These are phyloP conservation scores for Botrytis hyacinthi DNA, from an alignment of 2,329 filamentous ascomycete genomes.

Conservation along the genomic window DNA sequence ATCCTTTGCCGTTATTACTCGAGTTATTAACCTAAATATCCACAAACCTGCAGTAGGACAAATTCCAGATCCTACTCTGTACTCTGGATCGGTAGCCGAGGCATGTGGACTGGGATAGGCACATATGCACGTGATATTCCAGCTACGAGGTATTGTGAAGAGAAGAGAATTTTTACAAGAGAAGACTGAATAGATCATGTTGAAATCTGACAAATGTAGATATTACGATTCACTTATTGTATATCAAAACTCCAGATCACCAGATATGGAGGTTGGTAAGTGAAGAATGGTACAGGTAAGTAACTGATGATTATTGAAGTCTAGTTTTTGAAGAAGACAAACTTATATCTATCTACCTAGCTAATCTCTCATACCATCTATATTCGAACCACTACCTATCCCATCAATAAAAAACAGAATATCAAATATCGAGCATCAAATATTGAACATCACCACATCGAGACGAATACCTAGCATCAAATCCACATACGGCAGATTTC, in stretches of 20 bases:
- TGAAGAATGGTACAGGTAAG: background rate
- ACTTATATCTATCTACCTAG: too few relatives aligned
- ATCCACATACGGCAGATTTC: background rate
- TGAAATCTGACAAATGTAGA: background rate
- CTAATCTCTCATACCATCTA: background rate
- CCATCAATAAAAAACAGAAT: background rate
- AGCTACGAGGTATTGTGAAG: background rate
- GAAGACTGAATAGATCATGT: background rate
- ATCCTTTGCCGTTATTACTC: constrained; percentile 16
- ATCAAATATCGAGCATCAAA: background rate
- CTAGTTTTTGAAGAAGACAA: too few relatives aligned
- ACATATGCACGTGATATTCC: background rate
- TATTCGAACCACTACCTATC: background rate
- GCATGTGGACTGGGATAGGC: background rate
- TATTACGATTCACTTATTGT: background rate
- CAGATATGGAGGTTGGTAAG: background rate
- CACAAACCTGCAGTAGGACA: background rate
- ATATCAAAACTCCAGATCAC: background rate
- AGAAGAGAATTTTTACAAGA: background rate
- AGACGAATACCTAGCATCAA: background rate
- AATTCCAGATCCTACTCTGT: background rate
- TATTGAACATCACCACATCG: background rate
- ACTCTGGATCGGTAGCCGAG: background rate
- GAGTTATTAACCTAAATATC: background rate
- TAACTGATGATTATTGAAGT: too few relatives aligned